Percentiles rank a stretch among this genome's conserved stretches.
Conservation (phyloP, 345 rosid species). For the Turnera subulata region DNA sequence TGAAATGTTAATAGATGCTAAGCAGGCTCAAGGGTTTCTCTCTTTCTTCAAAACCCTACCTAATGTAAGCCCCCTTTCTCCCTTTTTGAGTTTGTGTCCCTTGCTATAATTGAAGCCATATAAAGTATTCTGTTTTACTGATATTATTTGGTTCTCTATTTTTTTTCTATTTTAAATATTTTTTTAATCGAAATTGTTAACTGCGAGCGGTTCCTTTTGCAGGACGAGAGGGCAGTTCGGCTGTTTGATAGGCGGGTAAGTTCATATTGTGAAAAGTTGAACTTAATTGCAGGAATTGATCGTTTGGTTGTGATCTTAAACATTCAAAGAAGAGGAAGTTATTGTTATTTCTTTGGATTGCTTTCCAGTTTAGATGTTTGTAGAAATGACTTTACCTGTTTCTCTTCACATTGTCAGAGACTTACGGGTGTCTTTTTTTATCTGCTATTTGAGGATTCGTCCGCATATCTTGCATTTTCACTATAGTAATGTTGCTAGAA, state of each 20-base stretch:
- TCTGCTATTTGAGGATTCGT: no score
- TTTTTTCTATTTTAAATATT: neutral
- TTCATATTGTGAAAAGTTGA: slow-evolving; percentile 22
- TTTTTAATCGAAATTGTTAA: no score
- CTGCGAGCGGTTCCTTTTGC: slow-evolving; percentile 35
- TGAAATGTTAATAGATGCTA: slow-evolving; percentile 47
- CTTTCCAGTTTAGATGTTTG: no score
- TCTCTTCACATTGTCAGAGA: neutral
- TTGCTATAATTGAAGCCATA: no score
- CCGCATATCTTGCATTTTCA: no score
- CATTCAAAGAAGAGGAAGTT: no score
- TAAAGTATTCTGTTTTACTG: no score
- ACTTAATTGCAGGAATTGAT: no score
- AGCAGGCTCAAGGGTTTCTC: slow-evolving; percentile 97
- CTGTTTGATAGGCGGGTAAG: slow-evolving; percentile 91
- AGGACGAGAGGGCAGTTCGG: slow-evolving; percentile 83
- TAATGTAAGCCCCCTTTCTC: slow-evolving; percentile 39
- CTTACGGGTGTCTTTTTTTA: no score
- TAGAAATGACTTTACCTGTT: no score
- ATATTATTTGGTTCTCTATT: neutral
- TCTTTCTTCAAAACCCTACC: slow-evolving; percentile 91
- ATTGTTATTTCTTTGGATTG: neutral
- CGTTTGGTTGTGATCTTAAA: neutral
- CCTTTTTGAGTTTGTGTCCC: neutral
- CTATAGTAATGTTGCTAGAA: no score